These are phyloP conservation scores for Leccinum rimulosum DNA, from an alignment of 768 basidiomycete genomes.

Conservation along the genomic window DNA sequence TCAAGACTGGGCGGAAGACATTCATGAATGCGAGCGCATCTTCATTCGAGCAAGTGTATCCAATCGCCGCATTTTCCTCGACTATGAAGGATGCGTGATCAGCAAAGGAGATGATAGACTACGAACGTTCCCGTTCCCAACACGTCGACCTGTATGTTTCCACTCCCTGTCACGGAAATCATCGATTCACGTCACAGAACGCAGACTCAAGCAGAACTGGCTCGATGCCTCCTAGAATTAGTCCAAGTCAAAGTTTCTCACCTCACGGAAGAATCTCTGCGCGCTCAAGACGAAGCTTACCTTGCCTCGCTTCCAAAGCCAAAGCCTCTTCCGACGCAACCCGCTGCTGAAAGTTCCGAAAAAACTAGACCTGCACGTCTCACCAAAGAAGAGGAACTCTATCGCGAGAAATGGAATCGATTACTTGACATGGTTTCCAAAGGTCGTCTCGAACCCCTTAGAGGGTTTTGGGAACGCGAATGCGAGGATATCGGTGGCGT, in stretches of 20 bases:
- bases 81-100: constrained; percentile 79
- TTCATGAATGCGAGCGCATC: constrained; percentile 82
- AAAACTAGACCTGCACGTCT: constrained; percentile 58
- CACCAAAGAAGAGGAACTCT: constrained; percentile 73
- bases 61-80: constrained; percentile 86
- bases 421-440: constrained; percentile 90
- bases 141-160: constrained; percentile 78
- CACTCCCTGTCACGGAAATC: not conserved
- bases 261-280: constrained; percentile 80
- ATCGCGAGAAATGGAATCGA: constrained; percentile 79
- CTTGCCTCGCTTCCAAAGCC: constrained; percentile 87
- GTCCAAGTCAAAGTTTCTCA: constrained; percentile 82
- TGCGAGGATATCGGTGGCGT: constrained; percentile 50
- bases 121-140: constrained; percentile 93
- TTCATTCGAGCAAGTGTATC: constrained; percentile 89
- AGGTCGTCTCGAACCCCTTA: constrained; percentile 79
- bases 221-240: constrained; percentile 84
- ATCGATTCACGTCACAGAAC: constrained; percentile 1
- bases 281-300: constrained; percentile 84
- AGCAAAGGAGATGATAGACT: constrained; percentile 78
- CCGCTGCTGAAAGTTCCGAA: constrained; percentile 37
- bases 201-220: constrained; percentile 87
- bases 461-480: constrained; percentile 80
- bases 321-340: constrained; percentile 45
- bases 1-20: constrained; percentile 83